Evolutionary conservation across 2,329 filamentous ascomycete genomes (phyloP).

Genomic region (Lasiodiplodia citricola): DNA sequence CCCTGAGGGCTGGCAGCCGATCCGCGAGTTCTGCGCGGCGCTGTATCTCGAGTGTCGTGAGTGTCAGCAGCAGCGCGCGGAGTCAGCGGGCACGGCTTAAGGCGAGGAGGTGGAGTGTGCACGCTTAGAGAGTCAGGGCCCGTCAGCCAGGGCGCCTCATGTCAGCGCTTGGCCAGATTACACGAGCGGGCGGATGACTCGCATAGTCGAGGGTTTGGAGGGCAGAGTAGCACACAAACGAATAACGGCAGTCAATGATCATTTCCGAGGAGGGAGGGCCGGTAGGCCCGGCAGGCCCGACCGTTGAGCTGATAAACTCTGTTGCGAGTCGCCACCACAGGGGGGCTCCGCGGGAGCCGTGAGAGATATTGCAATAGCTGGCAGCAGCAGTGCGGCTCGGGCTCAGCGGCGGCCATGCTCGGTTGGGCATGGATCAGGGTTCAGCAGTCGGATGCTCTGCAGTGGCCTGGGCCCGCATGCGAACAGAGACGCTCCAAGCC

Average conservation of each 20-base stretch:
- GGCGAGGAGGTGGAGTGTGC: neutral
- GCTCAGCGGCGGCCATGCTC: constrained; percentile 18
- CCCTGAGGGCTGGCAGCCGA: constrained; percentile 24
- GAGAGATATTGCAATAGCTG: too few relatives aligned
- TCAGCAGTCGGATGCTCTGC: neutral
- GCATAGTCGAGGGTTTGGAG: neutral
- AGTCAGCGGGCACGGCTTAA: neutral
- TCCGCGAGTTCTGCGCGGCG: constrained; percentile 28
- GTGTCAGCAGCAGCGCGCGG: constrained; percentile 19
- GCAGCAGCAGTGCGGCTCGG: constrained; percentile 7
- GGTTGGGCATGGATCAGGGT: constrained; percentile 22
- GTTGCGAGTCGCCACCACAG: neutral
- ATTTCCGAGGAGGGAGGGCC: constrained; percentile 2
- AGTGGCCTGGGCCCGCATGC: constrained; percentile 10
- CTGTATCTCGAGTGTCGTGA: constrained; percentile 26
- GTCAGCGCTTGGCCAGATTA: constrained; percentile 3
- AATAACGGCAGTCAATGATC: neutral
- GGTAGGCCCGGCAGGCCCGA: neutral
- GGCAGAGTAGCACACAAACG: neutral
- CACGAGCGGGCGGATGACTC: neutral
- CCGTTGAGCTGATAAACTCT: neutral
- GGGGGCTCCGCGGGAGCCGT: neutral
- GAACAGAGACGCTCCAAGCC: constrained; percentile 14
- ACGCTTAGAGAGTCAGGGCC: neutral
- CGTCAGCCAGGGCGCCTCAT: neutral